Evolutionary conservation across 148 eudicot genomes (phyloP), one percentile per base, ranked within the genome.

Genomic region (Diospyros kaki): DNA sequence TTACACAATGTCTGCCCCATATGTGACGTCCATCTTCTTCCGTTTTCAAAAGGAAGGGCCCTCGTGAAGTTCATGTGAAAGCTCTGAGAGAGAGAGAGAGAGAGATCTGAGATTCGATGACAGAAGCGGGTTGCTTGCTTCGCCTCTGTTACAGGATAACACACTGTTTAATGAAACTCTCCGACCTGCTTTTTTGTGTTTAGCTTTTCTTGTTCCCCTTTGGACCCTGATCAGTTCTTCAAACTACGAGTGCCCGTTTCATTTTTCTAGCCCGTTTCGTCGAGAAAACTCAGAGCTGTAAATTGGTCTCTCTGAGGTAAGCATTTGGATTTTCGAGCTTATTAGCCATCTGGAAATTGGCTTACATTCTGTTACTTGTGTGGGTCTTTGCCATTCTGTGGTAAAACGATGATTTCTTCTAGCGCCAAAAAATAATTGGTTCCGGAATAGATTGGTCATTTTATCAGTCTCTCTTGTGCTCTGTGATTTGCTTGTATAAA

Each of bases 101-200:
- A 61, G 55, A 59, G 75, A 73, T 73, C 73, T 55, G 14, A 64
- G 69, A 39, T 59, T 73, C 81, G 74, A 81, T 74, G 78, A 71
- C 74, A 39, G 44, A 43, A 81, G 73, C 81, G 75, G 79, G 75
- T 82, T 77, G 64, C 83, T 78, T 73, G 81, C 75, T 75, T 81
- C 82, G 81, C 75, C 77, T 81, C 82, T 77, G 76, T 69, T 81
- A 81, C 84, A 81, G 84, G 84, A 76, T 80, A 81, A 73, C 62
- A 45, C 13, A 28, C 45, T 72, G 52, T 60, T 58, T 64, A 55
- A 64, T 9, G 17, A 6, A 15, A 14, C 51, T 62, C 70, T 15
- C 71, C 18, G 39, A 64, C 41, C 65, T 39, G 11, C 55, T 48
- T 39, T 58, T 53, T 28, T 68, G 17, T 65, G 54, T 48, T 56